Evolutionary conservation across 176 grass and related monocot genomes (phyloP).

Genomic region (Pharus latifolius): DNA sequence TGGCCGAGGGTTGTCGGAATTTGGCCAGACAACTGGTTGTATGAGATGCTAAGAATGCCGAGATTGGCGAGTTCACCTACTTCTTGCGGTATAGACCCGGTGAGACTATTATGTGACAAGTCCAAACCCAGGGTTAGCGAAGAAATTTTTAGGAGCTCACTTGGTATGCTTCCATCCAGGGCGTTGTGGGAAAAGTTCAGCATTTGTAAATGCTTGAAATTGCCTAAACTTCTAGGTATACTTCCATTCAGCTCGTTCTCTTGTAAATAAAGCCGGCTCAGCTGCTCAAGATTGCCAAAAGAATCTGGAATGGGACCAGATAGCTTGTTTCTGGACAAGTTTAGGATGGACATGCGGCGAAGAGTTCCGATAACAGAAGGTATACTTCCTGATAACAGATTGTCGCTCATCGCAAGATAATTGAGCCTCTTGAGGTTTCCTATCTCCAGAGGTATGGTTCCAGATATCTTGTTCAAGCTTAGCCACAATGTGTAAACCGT

Average conservation of each 20-base stretch:
- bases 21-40: slow-evolving; percentile 25
- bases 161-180: slow-evolving; percentile 37
- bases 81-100: slow-evolving; percentile 18
- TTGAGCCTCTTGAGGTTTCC: slow-evolving; percentile 20
- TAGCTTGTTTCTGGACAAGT: slow-evolving; percentile 21
- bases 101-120: slow-evolving; percentile 47
- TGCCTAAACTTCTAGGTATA: slow-evolving; percentile 25
- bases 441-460: slow-evolving; percentile 27
- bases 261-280: slow-evolving; percentile 21
- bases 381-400: slow-evolving; percentile 33
- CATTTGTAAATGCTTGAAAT: slow-evolving; percentile 3
- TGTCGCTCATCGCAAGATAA: slow-evolving; percentile 19
- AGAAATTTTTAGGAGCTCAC: slow-evolving; percentile 9
- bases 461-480: slow-evolving; percentile 17
- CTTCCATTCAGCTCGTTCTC: slow-evolving; percentile 35
- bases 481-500: slow-evolving; percentile 10
- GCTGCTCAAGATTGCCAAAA: slow-evolving; percentile 25
- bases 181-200: slow-evolving; percentile 51
- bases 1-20: slow-evolving; percentile 28
- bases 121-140: slow-evolving; percentile 17
- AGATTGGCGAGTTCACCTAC: slow-evolving; percentile 32
- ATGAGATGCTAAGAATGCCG: slow-evolving; percentile 6
- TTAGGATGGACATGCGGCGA: slow-evolving; percentile 1
- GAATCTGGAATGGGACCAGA: slow-evolving; percentile 20
- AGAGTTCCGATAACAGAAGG: slow-evolving; percentile 37